Conservation (phyloP, 208 protist species). For the Crithidia expoeki region DNA sequence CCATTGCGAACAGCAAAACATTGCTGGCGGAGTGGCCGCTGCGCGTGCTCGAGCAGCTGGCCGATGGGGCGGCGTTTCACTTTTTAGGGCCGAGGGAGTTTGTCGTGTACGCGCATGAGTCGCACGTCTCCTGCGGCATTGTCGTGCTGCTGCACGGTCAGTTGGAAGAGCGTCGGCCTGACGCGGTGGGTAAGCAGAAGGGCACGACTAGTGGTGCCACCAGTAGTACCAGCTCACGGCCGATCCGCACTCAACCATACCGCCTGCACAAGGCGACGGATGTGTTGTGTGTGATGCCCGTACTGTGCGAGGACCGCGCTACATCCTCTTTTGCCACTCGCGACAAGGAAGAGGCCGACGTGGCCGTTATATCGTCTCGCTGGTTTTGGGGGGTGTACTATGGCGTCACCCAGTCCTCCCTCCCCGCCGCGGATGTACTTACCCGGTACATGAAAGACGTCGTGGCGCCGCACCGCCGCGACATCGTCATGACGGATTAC, state of each 20-base stretch:
- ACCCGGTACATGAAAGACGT: conserved; percentile 54
- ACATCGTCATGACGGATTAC: conserved; percentile 68
- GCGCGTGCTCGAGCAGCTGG: conserved; percentile 58
- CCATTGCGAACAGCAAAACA: conserved; percentile 59
- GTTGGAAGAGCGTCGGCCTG: conserved; percentile 50
- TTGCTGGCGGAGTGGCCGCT: conserved; percentile 66
- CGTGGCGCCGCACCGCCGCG: conserved; percentile 59
- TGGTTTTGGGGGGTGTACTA: conserved; percentile 85
- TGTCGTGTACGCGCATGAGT: conserved; percentile 81
- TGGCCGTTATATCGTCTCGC: conserved; percentile 78
- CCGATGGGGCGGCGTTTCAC: conserved; percentile 50
- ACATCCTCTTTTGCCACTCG: conserved; percentile 45
- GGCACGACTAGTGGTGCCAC: not conserved
- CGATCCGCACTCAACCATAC: conserved; percentile 39
- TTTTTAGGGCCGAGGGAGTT: conserved; percentile 61
- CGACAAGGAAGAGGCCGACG: conserved; percentile 59
- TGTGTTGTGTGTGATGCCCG: conserved; percentile 67
- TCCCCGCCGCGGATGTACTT: conserved; percentile 38
- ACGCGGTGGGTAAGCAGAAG: conserved; percentile 8
- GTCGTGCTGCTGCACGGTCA: conserved; percentile 83
- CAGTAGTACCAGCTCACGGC: conserved; percentile 26
- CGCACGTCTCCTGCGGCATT: conserved; percentile 75
- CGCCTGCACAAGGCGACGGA: conserved; percentile 50
- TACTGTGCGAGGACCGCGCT: conserved; percentile 83
- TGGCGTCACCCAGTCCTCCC: conserved; percentile 43